Conservation (phyloP, 2,329 filamentous ascomycete genomes). For the Colletotrichum theobromicola region DNA sequence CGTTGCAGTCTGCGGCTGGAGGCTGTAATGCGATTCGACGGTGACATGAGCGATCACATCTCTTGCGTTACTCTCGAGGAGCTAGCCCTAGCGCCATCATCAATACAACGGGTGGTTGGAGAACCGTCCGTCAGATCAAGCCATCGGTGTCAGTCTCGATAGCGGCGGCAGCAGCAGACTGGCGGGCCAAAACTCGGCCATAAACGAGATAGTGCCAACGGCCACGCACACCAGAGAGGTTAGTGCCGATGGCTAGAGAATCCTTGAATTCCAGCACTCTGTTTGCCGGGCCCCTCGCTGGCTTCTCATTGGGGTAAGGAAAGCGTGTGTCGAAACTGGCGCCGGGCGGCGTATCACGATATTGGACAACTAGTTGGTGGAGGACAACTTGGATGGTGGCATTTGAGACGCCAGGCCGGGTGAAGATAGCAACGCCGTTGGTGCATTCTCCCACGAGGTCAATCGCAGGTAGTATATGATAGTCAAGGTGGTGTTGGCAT, state of each 20-base stretch:
- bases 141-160: background rate
- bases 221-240: background rate
- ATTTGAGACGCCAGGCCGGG: slow-evolving; percentile 1
- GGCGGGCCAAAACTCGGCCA: background rate
- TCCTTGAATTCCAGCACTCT: background rate
- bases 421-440: background rate
- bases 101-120: background rate
- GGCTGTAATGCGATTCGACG: slow-evolving; percentile 7
- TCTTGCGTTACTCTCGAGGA: background rate
- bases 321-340: background rate
- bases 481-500: background rate
- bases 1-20: background rate
- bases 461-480: background rate
- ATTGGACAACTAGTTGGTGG: background rate
- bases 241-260: background rate
- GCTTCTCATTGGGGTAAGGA: background rate
- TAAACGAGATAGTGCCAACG: slow-evolving; percentile 1
- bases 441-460: background rate
- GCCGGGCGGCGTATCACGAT: background rate
- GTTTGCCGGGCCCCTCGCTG: background rate
- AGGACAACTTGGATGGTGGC: background rate
- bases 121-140: background rate
- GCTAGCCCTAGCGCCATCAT: slow-evolving; percentile 3
- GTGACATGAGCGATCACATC: slow-evolving; percentile 6
- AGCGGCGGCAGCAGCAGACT: background rate